Evolutionary conservation across 78 protist species (phyloP).

Genomic region (Dictyostelium intermedium): DNA sequence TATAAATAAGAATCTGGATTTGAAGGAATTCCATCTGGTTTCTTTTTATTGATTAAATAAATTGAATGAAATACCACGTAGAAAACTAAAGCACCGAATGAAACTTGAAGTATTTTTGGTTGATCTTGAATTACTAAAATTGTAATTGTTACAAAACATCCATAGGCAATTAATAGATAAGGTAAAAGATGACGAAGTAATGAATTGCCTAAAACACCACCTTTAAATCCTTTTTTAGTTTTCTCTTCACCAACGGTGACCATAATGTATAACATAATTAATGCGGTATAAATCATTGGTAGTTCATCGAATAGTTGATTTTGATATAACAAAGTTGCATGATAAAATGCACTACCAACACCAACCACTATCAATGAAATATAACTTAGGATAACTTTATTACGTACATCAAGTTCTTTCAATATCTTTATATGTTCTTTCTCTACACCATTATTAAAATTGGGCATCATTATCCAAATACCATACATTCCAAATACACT

Average conservation of each 20-base stretch:
- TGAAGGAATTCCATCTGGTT: not conserved
- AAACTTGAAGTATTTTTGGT: constrained; percentile 64
- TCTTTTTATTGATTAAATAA: constrained; percentile 27
- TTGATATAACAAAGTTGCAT: constrained; percentile 56
- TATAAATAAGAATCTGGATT: constrained; percentile 44
- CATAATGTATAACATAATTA: constrained; percentile 59
- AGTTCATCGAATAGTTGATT: constrained; percentile 79
- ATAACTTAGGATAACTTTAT: not conserved
- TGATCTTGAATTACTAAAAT: constrained; percentile 27
- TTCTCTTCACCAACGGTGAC: constrained; percentile 57
- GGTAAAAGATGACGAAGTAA: constrained; percentile 37
- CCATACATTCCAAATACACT: constrained; percentile 54
- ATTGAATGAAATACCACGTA: constrained; percentile 45
- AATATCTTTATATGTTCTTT: constrained; percentile 29
- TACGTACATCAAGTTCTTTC: not conserved
- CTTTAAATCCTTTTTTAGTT: not conserved
- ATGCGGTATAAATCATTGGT: constrained; percentile 66
- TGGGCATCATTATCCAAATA: not conserved
- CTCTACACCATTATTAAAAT: not conserved
- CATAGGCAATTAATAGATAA: constrained; percentile 45
- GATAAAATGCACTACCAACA: constrained; percentile 65
- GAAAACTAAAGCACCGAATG: constrained; percentile 42
- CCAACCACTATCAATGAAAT: constrained; percentile 35
- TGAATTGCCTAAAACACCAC: constrained; percentile 59
- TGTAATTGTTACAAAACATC: constrained; percentile 13